phyloP scores from a whole-genome alignment of 345 rosid species.

The Anacardium occidentale region DNA sequence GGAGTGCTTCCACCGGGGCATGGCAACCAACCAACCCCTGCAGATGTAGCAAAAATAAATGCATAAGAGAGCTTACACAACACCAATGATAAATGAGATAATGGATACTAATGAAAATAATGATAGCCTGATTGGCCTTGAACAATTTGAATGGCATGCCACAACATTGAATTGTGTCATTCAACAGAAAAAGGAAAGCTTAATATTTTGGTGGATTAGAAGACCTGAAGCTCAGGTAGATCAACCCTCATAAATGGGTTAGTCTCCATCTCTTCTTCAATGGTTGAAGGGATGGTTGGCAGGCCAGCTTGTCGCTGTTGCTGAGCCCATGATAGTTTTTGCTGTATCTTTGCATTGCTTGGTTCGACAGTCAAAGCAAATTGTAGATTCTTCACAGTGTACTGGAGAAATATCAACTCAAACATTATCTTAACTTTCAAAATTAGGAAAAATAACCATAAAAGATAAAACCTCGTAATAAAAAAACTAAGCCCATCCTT shows the following conservation, averaged over 20 bases:
- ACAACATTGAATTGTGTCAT: not conserved
- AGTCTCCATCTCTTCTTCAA: constrained; percentile 78
- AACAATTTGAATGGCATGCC: not conserved
- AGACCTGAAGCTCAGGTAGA: constrained; percentile 60
- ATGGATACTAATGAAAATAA: not conserved
- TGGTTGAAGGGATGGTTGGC: constrained; percentile 86
- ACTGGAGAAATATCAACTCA: constrained; percentile 44
- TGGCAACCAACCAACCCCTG: constrained; percentile 62
- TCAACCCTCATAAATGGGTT: constrained; percentile 84
- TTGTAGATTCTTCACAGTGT: constrained; percentile 87
- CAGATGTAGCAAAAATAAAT: constrained; percentile 6
- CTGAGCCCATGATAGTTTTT: constrained; percentile 81
- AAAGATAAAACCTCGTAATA: not conserved
- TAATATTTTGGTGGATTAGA: not conserved
- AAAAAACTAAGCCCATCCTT: not conserved
- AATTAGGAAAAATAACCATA: not conserved
- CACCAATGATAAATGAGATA: not conserved
- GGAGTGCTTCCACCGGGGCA: constrained; percentile 66
- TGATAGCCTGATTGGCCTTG: not conserved
- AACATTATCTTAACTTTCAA: constrained; percentile 5
- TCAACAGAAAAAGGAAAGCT: not conserved
- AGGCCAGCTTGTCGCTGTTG: constrained; percentile 62
- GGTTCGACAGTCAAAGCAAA: constrained; percentile 81
- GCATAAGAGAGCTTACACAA: not conserved
- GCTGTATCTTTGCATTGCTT: constrained; percentile 58